Evolutionary conservation across 2,329 filamentous ascomycete species (phyloP), one percentile per base, ranked within the genome.

Genomic region (Colletotrichum viniferum): DNA sequence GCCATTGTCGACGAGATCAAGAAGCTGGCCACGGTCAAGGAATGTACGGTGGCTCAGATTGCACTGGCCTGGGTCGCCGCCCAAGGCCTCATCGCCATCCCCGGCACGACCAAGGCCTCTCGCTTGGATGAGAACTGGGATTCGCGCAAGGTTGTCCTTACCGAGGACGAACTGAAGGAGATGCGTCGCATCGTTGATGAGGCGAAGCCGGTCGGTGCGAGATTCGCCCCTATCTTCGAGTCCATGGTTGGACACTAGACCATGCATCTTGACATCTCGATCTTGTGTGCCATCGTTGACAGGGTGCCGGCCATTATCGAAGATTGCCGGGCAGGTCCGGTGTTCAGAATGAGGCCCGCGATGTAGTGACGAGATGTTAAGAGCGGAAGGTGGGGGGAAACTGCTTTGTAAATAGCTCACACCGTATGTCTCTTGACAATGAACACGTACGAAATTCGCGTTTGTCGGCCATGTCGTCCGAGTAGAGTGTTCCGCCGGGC

Each of bases 21-120:
- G 79, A 84, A 83, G 71, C 77, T 87, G 2, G 83, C 85, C 1
- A n/a, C 34, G 5, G 78, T 77, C 4, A 85, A 82, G 71, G 82
- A 82, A 4, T 84, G 82, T 77, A 80, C 77, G 0, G 66, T 82
- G 26, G 77, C 82, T 4, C 84, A 86, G 65, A 80, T 86, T 9
- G 84, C 85, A 1, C 80, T 86, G 2, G 83, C 84, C 0, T 86
- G 84, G 85, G 84, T 86, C 2, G 82, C 81, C 10, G 79, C 84
- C 79, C 83, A 86, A 55, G 82, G 83, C 1, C 79, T 87, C 79
- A 87, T 89, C 73, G 80, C 86, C 0, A 88, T 88, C 63, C 86
- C 87, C 0, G 87, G 87, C 2, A 87, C 86, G 1, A 87, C 85
- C 0, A 87, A 86, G 76, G 71, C 81, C 1, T 61, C 74, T 4